Base-by-base conservation (phyloP, 306 rosid species). In the Cicer judaicum region DNA sequence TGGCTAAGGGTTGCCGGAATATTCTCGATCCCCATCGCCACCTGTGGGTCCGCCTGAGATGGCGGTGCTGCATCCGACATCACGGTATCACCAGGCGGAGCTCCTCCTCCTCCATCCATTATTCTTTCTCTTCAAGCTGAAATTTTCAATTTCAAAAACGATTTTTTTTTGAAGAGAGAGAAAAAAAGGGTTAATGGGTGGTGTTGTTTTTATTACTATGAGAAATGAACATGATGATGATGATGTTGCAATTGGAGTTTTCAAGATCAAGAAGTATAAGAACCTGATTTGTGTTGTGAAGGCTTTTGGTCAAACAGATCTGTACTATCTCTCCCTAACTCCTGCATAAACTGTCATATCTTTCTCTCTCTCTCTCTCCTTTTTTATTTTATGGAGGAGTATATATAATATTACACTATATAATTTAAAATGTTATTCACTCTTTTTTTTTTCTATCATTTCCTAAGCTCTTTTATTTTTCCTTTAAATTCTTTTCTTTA, bases 1-100 rank as follows among this genome's bases (percentile, higher is more conserved):
- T 93, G 93, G 88, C 96, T 93, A 10, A 91, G 90, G 19, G 90
- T 87, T 11, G 98, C 97, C 75, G 98, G 93, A 75, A 93, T 93
- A 74, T 86, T 89, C 78, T 91, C 96, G 68, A 84, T 78, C 71
- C 90, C 96, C 78, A 69, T 68, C 34, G 70, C 64, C 34, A 38
- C 72, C 44, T 56, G 88, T 7, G 44, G 70, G 42, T 81, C 76
- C 4, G 76, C 82, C 8, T 60, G 84, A 10, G 84, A 81, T 19
- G 69, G 72, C 34, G 89, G 79, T 66, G 77, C 85, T 1, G 89
- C 93, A 21, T 93, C 97, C 14, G 96, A 88, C 98, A 93, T 91
- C 40, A 80, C 86, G 24, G 93, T 81, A 82, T 93, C 98, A 10
- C 76, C 80, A 18, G 88, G 87, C 65, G 78, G 96, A 83, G 85